phyloP scores from a whole-genome alignment of 1,284 basidiomycete genomes.

The Cutaneotrichosporon sp. region DNA sequence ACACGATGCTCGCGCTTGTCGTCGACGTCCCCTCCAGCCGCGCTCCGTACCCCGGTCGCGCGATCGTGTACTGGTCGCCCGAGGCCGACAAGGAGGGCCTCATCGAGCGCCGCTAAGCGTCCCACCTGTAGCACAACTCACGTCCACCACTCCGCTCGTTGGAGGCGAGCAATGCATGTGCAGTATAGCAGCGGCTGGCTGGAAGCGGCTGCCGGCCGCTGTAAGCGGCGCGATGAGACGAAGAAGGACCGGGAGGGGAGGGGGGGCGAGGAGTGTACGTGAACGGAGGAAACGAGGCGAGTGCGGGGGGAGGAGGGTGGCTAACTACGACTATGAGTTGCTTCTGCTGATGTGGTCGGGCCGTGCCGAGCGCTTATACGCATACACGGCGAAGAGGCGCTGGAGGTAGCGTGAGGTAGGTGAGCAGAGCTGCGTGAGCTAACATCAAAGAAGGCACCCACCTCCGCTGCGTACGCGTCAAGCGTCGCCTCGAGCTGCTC shows the following conservation, averaged over 20 bases:
- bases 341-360: too few relatives aligned
- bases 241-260: background rate
- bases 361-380: slow-evolving; percentile 29
- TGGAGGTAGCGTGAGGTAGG: slow-evolving; percentile 38
- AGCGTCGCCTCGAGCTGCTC: slow-evolving; percentile 27
- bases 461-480: slow-evolving; percentile 31
- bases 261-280: too few relatives aligned
- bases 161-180: slow-evolving; percentile 8
- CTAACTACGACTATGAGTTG: too few relatives aligned
- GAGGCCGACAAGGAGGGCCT: slow-evolving; percentile 49
- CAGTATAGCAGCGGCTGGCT: background rate
- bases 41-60: slow-evolving; percentile 44
- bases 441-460: slow-evolving; percentile 24
- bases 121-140: slow-evolving; percentile 3
- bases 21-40: slow-evolving; percentile 47
- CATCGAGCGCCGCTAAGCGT: slow-evolving; percentile 25
- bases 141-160: background rate
- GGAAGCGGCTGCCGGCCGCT: background rate
- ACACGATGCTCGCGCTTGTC: slow-evolving; percentile 46
- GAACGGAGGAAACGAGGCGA: too few relatives aligned
- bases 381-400: slow-evolving; percentile 45
- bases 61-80: slow-evolving; percentile 47
- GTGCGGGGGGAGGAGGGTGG: too few relatives aligned
- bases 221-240: background rate
- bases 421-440: slow-evolving; percentile 30